Percentiles rank a stretch among this genome's conserved stretches.
Conservation (phyloP, 2,329 filamentous ascomycete genomes). For the Penicillium sp. region DNA sequence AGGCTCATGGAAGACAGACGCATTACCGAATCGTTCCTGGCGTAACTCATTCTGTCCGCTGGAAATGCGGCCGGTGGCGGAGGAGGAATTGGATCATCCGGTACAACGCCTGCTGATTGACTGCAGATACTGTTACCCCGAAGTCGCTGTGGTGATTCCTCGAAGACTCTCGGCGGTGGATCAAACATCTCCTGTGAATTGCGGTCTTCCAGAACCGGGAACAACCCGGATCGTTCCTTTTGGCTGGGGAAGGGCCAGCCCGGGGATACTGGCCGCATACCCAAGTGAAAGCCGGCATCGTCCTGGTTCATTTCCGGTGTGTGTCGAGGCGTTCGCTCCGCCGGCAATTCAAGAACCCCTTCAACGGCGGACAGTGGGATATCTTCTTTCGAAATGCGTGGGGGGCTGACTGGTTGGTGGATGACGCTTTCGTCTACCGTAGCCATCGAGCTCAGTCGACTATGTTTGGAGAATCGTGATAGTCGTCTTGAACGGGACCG, state of each 20-base stretch:
- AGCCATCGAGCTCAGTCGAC: slow-evolving; percentile 31
- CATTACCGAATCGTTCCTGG: slow-evolving; percentile 35
- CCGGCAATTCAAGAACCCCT: slow-evolving; percentile 33
- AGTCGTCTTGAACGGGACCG: slow-evolving; percentile 35
- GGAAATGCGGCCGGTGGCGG: slow-evolving; percentile 31
- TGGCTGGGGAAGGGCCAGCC: slow-evolving; percentile 31
- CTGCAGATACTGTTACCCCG: slow-evolving; percentile 35
- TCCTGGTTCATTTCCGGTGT: slow-evolving; percentile 35
- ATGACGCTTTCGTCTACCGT: slow-evolving; percentile 30
- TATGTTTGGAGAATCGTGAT: slow-evolving; percentile 28
- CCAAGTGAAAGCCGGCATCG: slow-evolving; percentile 20
- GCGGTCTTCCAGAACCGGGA: slow-evolving; percentile 25
- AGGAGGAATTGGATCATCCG: slow-evolving; percentile 38
- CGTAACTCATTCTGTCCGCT: slow-evolving; percentile 33
- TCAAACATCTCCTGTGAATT: slow-evolving; percentile 22
- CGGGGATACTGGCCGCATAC: slow-evolving; percentile 29
- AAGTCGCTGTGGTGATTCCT: slow-evolving; percentile 24
- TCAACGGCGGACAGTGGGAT: slow-evolving; percentile 36
- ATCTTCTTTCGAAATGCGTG: slow-evolving; percentile 28
- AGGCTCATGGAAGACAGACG: slow-evolving; percentile 38
- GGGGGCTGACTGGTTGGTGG: slow-evolving; percentile 21
- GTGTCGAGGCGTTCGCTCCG: slow-evolving; percentile 38
- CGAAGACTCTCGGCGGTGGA: slow-evolving; percentile 21
- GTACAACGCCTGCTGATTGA: slow-evolving; percentile 33
- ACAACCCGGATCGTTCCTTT: slow-evolving; percentile 23